Evolutionary conservation across 805 yeast species (phyloP), one percentile per base, ranked within the genome.

Genomic region (Candida endomychidarum): DNA sequence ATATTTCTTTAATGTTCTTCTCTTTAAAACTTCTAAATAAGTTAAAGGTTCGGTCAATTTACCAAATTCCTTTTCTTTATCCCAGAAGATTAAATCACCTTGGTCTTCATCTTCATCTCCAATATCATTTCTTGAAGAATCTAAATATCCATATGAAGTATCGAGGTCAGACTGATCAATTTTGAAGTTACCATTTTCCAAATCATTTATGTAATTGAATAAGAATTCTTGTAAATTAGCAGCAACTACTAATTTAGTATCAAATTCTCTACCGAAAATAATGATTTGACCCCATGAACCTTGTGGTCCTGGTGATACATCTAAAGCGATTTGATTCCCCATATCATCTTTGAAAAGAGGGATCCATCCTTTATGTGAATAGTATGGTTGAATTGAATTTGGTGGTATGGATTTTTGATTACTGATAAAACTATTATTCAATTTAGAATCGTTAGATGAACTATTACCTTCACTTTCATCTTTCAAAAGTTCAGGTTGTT

Each of bases 71-170:
- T 56, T 54, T 27, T 58, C 67, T 40, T 58, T 57, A 43, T 70
- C 74, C 39, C 47, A 60, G 45, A 58, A 70, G 17, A 53, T 43
- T 39, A 70, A 66, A 45, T 70, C 73, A 5, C 75, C 75, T 46
- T 65, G 61, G 32, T 58, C 72, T 47, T 67, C 74, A 39, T 69
- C 75, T 45, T 68, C 72, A 37, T 68, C 74, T 7, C 74, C 74
- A 51, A 69, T 55, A 45, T 68, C 74, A 41, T 60, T 55, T 42
- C 74, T 58, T 5, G 64, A 51, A 12, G 52, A 45, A 30, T 67
- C 68, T 40, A 69, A 61, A 46, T 50, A 69, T 3, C 74, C 74
- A 32, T 49, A 50, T 3, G 54, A 49, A 24, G 54, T 59, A 33
- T 65, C 64, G 20, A 54, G 54, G 40, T 61, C 55, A 23, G 54